Evolutionary conservation across 345 rosid genomes (phyloP), one percentile per base, ranked within the genome.

Genomic region (Zanthoxylum bungeanum): DNA sequence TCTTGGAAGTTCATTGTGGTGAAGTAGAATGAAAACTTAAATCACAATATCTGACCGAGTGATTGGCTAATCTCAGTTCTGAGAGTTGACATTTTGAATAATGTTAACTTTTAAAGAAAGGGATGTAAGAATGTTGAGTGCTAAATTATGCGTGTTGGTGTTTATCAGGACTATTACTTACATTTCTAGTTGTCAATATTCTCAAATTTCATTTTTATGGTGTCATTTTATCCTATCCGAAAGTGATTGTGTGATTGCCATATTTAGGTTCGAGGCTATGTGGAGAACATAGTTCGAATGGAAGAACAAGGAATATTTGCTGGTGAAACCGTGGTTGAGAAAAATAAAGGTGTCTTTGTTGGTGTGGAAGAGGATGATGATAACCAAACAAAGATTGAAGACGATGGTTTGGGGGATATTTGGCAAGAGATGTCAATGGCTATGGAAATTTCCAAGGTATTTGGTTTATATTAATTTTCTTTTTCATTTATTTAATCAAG

Each of bases 381-480:
- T 76, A 19, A 49, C 70, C 78, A 63, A 60, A 61, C 73, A 17
- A 81, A 77, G 74, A 64, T 46, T 37, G 79, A 66, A 75, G 92
- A 92, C 75, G 93, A 86, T 59, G 96, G 89, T 64, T 81, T 92
- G 68, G 90, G 91, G 68, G 85, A 90, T 85, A 89, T 94, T 66
- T 94, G 97, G 98, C 86, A 77, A 56, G 92, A 87, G 78, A 90
- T 92, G 97, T 79, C 89, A 64, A 74, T 84, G 80, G 86, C 95
- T 50, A 68, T 92, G 71, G 93, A 84, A 74, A 68, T 73, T 76
- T 82, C 94, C 44, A 93, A 90, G 94, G 95, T 91, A 82, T 42
- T 69, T 14, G 61, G 37, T 44, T 39, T 50, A 16, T 22, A 34
- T 49, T 72, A 47, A 37, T 34, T 24, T 34, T 21, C 1, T 5